These are phyloP conservation scores for Neovahlkampfia damariscottae DNA, from an alignment of 78 protist species.

Conservation along the genomic window DNA sequence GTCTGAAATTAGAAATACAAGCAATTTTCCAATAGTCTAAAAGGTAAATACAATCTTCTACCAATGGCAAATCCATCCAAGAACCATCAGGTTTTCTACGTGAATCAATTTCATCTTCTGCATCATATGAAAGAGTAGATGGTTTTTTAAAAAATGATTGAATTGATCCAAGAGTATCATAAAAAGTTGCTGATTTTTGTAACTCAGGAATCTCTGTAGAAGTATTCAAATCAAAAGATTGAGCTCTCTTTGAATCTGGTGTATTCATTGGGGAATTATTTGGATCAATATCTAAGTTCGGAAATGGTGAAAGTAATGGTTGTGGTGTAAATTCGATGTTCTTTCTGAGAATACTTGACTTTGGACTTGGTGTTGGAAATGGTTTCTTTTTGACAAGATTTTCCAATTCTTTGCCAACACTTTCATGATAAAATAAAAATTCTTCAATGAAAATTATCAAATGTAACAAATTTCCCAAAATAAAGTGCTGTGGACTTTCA, in stretches of 20 bases:
- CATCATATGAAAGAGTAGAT: too few species aligned
- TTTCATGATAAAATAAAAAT: background rate
- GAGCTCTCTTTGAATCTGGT: too few species aligned
- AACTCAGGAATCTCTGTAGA: too few species aligned
- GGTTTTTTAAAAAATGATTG: too few species aligned
- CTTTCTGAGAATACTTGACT: background rate
- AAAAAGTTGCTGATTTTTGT: too few species aligned
- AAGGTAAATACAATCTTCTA: background rate
- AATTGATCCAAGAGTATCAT: too few species aligned
- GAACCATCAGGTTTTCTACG: background rate
- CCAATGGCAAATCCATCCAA: constrained; percentile 1
- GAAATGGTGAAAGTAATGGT: background rate
- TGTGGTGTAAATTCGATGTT: background rate
- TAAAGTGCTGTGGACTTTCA: too few species aligned
- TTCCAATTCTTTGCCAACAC: background rate
- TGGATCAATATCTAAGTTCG: background rate
- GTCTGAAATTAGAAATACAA: background rate
- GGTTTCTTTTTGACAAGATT: background rate
- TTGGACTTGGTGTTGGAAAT: too few species aligned
- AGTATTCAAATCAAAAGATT: too few species aligned
- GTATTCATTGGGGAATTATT: background rate
- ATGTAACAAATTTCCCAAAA: background rate
- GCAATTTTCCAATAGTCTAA: background rate
- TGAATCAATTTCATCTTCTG: background rate
- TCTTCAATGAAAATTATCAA: background rate